Evolutionary conservation across 1,284 basidiomycete genomes (phyloP).

Genomic region (Paramarasmius palmivorus): DNA sequence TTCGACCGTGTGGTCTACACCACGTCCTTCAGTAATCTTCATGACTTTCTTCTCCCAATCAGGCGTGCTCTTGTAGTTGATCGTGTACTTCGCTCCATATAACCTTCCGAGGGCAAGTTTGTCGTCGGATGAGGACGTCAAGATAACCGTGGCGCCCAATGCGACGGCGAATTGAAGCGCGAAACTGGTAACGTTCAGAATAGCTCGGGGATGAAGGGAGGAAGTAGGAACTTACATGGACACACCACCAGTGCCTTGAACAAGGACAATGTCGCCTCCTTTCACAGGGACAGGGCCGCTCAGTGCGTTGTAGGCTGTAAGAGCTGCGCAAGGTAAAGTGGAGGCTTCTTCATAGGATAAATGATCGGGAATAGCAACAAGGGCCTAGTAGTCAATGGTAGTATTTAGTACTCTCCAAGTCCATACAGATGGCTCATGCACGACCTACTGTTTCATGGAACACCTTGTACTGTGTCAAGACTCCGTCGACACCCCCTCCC

Average conservation of each 20-base stretch:
- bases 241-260: slow-evolving; percentile 61
- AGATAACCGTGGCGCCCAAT: slow-evolving; percentile 59
- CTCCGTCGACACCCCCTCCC: slow-evolving; percentile 54
- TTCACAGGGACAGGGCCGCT: slow-evolving; percentile 43
- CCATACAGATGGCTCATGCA: no score
- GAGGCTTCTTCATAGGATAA: slow-evolving; percentile 53
- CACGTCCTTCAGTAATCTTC: slow-evolving; percentile 49
- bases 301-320: slow-evolving; percentile 39
- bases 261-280: slow-evolving; percentile 48
- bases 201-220: background rate
- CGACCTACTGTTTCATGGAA: slow-evolving; percentile 44
- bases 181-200: slow-evolving; percentile 38
- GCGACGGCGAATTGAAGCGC: slow-evolving; percentile 56
- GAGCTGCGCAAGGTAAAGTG: slow-evolving; percentile 38
- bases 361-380: slow-evolving; percentile 46
- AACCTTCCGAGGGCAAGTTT: slow-evolving; percentile 50
- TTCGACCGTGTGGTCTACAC: slow-evolving; percentile 62
- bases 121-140: slow-evolving; percentile 60
- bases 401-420: no score
- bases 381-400: slow-evolving; percentile 7
- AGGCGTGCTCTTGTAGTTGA: slow-evolving; percentile 59
- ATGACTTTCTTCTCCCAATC: slow-evolving; percentile 57
- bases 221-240: slow-evolving; percentile 41
- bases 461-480: slow-evolving; percentile 53
- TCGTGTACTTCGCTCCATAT: slow-evolving; percentile 49